Evolutionary conservation across 306 rosid species (phyloP).

Genomic region (Citrullus amarus): DNA sequence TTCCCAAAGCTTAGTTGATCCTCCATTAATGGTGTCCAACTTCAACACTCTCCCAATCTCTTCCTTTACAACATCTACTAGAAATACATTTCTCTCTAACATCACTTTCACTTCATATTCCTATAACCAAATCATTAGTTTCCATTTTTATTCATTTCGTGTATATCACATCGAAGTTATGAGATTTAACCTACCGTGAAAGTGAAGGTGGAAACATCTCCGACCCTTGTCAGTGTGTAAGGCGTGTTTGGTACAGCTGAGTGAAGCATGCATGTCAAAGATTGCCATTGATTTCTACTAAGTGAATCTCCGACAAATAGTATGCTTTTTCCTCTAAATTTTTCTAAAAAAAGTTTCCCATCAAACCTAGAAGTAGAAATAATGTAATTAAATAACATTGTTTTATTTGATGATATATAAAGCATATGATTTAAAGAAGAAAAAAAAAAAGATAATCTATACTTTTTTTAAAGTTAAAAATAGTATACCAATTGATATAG

Average conservation of each 20-base stretch:
- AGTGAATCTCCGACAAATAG: slow-evolving; percentile 93
- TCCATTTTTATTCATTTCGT: too few species aligned
- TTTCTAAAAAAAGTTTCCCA: slow-evolving; percentile 46
- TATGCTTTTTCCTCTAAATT: slow-evolving; percentile 54
- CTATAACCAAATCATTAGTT: slow-evolving; percentile 8
- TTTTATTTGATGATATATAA: too few species aligned
- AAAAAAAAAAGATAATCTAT: too few species aligned
- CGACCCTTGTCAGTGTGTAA: slow-evolving; percentile 32
- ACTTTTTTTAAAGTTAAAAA: too few species aligned
- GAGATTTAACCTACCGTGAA: slow-evolving; percentile 30
- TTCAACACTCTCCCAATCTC: slow-evolving; percentile 62
- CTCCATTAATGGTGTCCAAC: slow-evolving; percentile 49
- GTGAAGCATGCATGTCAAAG: slow-evolving; percentile 75
- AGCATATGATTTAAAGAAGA: too few species aligned
- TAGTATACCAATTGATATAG: too few species aligned
- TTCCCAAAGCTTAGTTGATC: slow-evolving; percentile 45
- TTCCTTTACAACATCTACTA: slow-evolving; percentile 64
- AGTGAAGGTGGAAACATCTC: slow-evolving; percentile 50
- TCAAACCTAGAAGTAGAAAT: slow-evolving; percentile 29
- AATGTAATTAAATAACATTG: background rate
- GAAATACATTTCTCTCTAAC: slow-evolving; percentile 66
- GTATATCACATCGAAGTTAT: too few species aligned
- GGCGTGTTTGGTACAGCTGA: slow-evolving; percentile 37
- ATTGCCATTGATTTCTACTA: slow-evolving; percentile 86
- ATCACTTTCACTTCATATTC: slow-evolving; percentile 64